Base-by-base conservation (phyloP, 2,329 filamentous ascomycete genomes). In the Hypoxylon sp. region DNA sequence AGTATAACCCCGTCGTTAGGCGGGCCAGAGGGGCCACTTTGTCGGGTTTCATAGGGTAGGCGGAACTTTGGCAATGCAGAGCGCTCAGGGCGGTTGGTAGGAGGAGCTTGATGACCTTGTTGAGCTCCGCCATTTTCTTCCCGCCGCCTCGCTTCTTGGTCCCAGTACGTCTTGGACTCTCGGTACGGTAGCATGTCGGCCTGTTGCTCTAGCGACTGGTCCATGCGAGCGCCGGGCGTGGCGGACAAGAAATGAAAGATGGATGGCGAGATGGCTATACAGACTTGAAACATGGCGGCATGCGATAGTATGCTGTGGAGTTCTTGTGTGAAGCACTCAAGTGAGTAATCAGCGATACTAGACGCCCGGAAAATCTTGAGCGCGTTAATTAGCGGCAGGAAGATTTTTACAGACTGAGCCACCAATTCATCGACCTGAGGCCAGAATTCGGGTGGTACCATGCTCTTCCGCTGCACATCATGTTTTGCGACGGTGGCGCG, bases 361-460 rank as follows among this genome's bases (percentile, higher is more conserved):
- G 24, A 21, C n/a, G 6, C 1, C 13, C 17, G 29, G 52, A 44
- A 52, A 7, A 50, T 42, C 19, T 62, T 72, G 39, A 82, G 59
- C 51, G 81, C 69, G 67, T 82, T 79, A 5, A 77, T 66, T 5
- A 82, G 35, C 1, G 82, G 81, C 24, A 82, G 71, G 39, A 84
- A 76, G 37, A 83, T 69, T 10, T 72, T 63, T 3, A 76, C 71
- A 2, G 78, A 72, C 62, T 78, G 75, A 1, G 76, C 73, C 1
- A 81, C 69, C 24, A 82, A 67, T 13, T 73, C 67, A 53, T 82
- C 81, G 8, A 83, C 79, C 8, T 61, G 56, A 1, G 67, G 48
- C 80, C 80, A 84, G 74, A 84, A 84, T 2, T 72, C 31, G 0
- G 54, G 59, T 0, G 81, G 76, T 15, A 81, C 27, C 0, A 75